These are phyloP conservation scores for Stephania cephalantha DNA, from an alignment of 164 flowering plant genomes.

Conservation along the genomic window DNA sequence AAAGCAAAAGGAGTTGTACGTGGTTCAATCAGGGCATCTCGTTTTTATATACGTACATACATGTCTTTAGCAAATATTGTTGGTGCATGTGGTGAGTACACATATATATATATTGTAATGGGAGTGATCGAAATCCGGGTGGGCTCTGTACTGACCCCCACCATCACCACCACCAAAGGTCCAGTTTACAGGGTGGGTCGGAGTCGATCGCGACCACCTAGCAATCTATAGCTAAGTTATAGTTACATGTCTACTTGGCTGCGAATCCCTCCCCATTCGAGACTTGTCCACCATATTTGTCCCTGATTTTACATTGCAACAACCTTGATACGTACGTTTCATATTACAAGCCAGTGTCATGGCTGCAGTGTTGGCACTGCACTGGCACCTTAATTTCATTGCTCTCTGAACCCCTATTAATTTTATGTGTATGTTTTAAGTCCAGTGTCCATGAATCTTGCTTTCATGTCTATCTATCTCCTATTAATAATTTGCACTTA, in stretches of 20 bases:
- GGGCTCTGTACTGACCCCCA: neutral
- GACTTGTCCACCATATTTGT: neutral
- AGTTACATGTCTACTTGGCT: neutral
- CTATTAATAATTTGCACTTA: too few species aligned
- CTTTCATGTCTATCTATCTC: too few species aligned
- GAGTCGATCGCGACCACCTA: neutral
- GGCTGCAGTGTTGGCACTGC: neutral
- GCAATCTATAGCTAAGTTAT: neutral
- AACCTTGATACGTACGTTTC: neutral
- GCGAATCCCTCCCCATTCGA: neutral
- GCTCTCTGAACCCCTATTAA: too few species aligned
- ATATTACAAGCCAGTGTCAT: neutral
- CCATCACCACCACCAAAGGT: neutral
- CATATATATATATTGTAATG: neutral
- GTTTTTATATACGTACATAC: too few species aligned
- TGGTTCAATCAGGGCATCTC: neutral
- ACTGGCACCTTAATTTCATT: neutral
- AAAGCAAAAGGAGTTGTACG: slow-evolving; percentile 4
- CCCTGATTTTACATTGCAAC: slow-evolving; percentile 3
- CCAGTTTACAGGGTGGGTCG: neutral
- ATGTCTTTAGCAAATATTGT: too few species aligned
- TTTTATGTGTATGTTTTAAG: too few species aligned
- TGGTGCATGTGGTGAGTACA: too few species aligned
- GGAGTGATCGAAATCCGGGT: neutral
- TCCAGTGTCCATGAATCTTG: too few species aligned